A percentile compares a stretch with the other conserved stretches of the same genome.
phyloP scores from a whole-genome alignment of 2,329 filamentous ascomycete genomes.

The Cladorrhinum sp. region DNA sequence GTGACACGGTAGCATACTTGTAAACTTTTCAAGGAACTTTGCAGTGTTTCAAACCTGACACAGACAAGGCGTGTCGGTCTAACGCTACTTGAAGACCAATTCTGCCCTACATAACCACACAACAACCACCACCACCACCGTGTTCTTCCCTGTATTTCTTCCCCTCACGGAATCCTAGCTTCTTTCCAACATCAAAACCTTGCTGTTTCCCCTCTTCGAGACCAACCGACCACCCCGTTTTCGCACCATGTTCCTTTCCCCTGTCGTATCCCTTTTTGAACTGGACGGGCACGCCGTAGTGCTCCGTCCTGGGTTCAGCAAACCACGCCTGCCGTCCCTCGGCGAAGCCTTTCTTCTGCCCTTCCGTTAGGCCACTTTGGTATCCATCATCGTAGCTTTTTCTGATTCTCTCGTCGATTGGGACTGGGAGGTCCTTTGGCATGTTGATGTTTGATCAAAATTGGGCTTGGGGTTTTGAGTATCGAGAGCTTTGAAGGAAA shows the following conservation, averaged over 20 bases:
- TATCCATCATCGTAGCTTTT: neutral
- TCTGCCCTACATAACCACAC: no score
- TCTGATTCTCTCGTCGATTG: neutral
- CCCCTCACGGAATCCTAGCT: neutral
- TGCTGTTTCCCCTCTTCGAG: neutral
- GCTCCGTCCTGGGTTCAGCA: neutral
- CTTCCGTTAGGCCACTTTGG: neutral
- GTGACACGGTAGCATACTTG: no score
- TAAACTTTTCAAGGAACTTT: no score
- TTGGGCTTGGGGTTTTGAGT: no score
- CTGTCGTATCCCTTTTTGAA: neutral
- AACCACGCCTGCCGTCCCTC: neutral
- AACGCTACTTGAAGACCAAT: no score
- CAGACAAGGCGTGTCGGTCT: no score
- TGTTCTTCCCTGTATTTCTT: neutral
- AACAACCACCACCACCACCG: no score
- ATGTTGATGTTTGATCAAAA: no score
- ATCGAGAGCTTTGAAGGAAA: no score
- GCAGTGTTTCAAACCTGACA: no score
- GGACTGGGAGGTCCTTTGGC: no score
- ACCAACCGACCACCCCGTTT: neutral
- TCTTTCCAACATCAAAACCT: neutral
- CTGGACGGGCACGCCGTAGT: neutral
- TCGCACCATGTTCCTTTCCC: neutral
- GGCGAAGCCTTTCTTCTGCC: neutral